Percentiles rank a stretch among this genome's conserved stretches.
phyloP scores from a whole-genome alignment of 129 eudicot genomes.

The Tanacetum coccineum region DNA sequence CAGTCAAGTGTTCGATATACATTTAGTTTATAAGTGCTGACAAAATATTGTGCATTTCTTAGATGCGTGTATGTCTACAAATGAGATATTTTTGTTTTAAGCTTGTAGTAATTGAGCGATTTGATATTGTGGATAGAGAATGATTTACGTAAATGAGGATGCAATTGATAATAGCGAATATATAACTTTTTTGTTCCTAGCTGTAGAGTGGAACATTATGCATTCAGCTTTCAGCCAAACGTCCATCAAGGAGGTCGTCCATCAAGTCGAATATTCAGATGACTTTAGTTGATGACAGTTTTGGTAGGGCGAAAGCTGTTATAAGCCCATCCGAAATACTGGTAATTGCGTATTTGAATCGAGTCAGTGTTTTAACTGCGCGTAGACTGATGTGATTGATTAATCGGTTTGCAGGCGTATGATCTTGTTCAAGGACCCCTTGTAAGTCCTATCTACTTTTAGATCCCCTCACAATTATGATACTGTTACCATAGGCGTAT shows the following conservation, averaged over 20 bases:
- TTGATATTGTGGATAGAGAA: too few species aligned
- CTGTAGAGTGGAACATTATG: slow-evolving; percentile 45
- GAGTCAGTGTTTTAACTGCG: slow-evolving; percentile 15
- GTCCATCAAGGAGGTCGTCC: slow-evolving; percentile 34
- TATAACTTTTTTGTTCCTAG: slow-evolving; percentile 28
- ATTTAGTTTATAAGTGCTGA: too few species aligned
- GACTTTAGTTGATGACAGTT: slow-evolving; percentile 58
- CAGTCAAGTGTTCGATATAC: too few species aligned
- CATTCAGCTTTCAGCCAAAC: slow-evolving; percentile 29
- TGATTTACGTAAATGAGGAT: background rate
- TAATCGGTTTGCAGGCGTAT: slow-evolving; percentile 67
- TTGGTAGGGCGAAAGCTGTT: slow-evolving; percentile 30
- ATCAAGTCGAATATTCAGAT: slow-evolving; percentile 32
- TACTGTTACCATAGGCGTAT: too few species aligned
- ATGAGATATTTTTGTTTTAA: too few species aligned
- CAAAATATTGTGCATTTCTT: too few species aligned
- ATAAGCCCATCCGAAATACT: slow-evolving; percentile 64
- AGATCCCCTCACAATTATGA: slow-evolving; percentile 7
- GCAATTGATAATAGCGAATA: background rate
- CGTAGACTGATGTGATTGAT: slow-evolving; percentile 19
- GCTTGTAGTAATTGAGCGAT: too few species aligned
- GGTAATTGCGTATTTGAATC: slow-evolving; percentile 40
- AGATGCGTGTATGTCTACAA: too few species aligned
- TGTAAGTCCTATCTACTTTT: slow-evolving; percentile 53
- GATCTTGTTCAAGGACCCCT: slow-evolving; percentile 89